Conservation (phyloP, 352 stramenopile species). For the Phytophthora capsici region DNA sequence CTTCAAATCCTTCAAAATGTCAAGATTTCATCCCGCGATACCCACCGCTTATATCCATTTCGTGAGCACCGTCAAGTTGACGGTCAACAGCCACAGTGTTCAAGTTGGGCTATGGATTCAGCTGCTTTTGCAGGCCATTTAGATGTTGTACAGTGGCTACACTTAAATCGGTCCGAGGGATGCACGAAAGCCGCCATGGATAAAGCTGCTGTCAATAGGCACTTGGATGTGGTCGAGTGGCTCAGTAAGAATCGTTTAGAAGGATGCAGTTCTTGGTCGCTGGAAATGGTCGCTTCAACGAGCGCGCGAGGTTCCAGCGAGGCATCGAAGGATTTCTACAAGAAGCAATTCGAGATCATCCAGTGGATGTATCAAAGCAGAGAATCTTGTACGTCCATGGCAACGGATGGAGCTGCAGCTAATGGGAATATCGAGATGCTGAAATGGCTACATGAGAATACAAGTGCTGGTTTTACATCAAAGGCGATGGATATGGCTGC, state of each 20-base stretch:
- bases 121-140: background rate
- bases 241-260: background rate
- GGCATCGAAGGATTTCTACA: background rate
- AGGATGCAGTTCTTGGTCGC: background rate
- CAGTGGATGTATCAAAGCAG: background rate
- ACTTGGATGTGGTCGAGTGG: background rate
- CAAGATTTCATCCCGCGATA: background rate
- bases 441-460: slow-evolving; percentile 7
- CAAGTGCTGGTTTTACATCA: background rate
- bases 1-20: background rate
- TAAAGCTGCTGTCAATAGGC: background rate
- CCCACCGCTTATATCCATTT: background rate
- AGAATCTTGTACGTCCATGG: background rate
- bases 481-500: slow-evolving; percentile 1
- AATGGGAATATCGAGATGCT: slow-evolving; percentile 6
- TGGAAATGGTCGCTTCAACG: background rate
- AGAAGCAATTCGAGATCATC: background rate
- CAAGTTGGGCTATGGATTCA: background rate
- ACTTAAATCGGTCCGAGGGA: background rate
- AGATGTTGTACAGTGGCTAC: background rate
- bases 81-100: background rate
- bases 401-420: slow-evolving; percentile 3
- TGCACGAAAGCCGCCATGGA: background rate
- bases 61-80: too few relatives aligned
- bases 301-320: background rate